Base-by-base conservation (phyloP, 345 rosid genomes). In the Corchorus olitorius region DNA sequence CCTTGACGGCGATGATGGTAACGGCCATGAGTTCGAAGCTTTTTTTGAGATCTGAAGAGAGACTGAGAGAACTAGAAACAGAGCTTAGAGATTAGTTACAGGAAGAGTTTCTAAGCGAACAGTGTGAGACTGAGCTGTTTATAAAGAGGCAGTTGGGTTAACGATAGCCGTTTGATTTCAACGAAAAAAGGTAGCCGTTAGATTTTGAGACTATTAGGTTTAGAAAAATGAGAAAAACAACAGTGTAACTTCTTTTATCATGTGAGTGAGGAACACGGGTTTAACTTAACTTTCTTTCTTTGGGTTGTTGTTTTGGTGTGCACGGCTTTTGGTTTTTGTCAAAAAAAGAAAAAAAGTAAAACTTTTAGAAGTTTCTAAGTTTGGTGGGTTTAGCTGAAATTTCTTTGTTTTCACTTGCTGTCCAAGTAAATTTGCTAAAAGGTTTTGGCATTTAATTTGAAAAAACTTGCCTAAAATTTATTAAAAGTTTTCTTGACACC, bases 1-100 rank as follows among this genome's bases (percentile, higher is more conserved):
- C 98, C 65, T 90, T 90, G 76, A 94, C 86, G 76, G 22, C 73
- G 77, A 80, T 77, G 78, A 94, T 94, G 11, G 91, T 86, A 4
- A 84, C 89, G 4, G 91, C 90, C 95, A 91, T 91, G 10, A 70
- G 48, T 50, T 70, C 8, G 48, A 33, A 9, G 66, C n/a, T 65
- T 76, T 73, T 34, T 75, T 15, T 58, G 72, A 75, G 64, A 65
- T 75, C 65, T 56, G 27, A 34, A 73, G 12, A 3, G 55, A 9
- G 34, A 34, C 3, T 34, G 43, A 27, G 45, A 37, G 34, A 17
- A n/a, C 1, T 2, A 62, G n/a, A n/a, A 34, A 17, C 4, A 64
- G 17, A 17, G 58, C 2, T 58, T 20, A 7, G 6, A 72, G 37
- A 20, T 12, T 20, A 45, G 8, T 14, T 4, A 12, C 35, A 5